A percentile compares a stretch with the other conserved stretches of the same genome.
These are phyloP conservation scores for Thelonectria rubi DNA, from an alignment of 2,329 filamentous ascomycete species.

Conservation along the genomic window DNA sequence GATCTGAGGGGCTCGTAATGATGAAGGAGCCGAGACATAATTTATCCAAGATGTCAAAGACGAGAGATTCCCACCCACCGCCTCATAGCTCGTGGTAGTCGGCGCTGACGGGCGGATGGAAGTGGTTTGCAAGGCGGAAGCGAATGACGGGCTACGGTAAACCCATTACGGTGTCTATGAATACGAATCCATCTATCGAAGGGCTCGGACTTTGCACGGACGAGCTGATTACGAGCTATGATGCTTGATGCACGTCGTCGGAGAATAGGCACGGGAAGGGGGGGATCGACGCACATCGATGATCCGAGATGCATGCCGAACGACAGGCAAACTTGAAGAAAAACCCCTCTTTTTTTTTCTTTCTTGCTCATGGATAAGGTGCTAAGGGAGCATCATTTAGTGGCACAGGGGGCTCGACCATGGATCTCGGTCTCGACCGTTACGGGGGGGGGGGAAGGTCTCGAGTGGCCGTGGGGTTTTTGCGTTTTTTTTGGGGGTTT, in stretches of 20 bases:
- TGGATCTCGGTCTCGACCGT: not conserved
- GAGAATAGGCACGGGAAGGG: not conserved
- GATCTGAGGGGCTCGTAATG: not conserved
- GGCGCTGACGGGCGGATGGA: not conserved
- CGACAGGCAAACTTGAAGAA: not conserved
- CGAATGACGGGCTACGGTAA: too few species aligned
- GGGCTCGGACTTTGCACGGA: slow-evolving; percentile 13
- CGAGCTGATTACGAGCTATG: not conserved
- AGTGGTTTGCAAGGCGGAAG: not conserved
- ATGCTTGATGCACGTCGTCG: not conserved
- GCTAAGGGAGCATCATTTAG: not conserved
- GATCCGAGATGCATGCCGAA: not conserved
- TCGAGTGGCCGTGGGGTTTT: not conserved
- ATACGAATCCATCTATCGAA: not conserved
- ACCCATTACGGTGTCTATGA: too few species aligned
- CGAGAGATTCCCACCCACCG: too few species aligned
- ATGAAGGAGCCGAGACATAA: not conserved
- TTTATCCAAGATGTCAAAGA: not conserved
- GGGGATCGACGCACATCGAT: not conserved
- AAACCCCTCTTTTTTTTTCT: too few species aligned
- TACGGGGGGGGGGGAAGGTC: not conserved
- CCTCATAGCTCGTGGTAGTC: too few species aligned
- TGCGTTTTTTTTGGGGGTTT: too few species aligned
- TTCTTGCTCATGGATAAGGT: not conserved
- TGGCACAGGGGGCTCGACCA: not conserved